phyloP scores from a whole-genome alignment of 140 eudicot species.

The Anethum foeniculum region DNA sequence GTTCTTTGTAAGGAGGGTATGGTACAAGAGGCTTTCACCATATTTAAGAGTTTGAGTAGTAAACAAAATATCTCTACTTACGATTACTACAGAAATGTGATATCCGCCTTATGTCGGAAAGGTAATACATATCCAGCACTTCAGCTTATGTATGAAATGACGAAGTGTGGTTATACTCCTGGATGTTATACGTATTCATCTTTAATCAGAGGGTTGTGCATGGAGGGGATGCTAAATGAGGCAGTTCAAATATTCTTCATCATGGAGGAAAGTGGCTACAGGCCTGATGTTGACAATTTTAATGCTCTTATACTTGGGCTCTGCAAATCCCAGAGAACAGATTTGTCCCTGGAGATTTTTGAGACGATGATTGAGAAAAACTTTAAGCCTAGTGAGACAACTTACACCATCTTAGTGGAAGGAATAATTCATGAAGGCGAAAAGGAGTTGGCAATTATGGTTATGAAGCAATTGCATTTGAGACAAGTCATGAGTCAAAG shows the following conservation, averaged over 20 bases:
- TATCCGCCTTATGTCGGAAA: conserved; percentile 60
- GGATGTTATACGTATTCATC: conserved; percentile 57
- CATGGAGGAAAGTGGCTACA: conserved; percentile 57
- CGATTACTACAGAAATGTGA: conserved; percentile 48
- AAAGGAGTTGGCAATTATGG: conserved; percentile 49
- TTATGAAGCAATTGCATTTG: conserved; percentile 45
- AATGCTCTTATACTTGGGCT: conserved; percentile 72
- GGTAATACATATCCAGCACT: conserved; percentile 76
- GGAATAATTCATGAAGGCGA: conserved; percentile 59
- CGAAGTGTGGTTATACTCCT: conserved; percentile 49
- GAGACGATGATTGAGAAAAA: conserved; percentile 65
- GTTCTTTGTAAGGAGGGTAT: conserved; percentile 50
- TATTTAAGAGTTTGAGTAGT: conserved; percentile 46
- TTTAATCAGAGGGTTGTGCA: conserved; percentile 66
- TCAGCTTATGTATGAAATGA: conserved; percentile 67
- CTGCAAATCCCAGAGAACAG: conserved; percentile 63
- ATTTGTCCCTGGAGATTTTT: conserved; percentile 48
- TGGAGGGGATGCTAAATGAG: conserved; percentile 54
- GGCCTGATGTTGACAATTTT: conserved; percentile 54
- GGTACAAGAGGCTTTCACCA: conserved; percentile 76
- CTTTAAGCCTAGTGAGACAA: conserved; percentile 63
- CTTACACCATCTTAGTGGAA: conserved; percentile 63
- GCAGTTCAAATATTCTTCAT: conserved; percentile 49
- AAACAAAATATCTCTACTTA: conserved; percentile 42
- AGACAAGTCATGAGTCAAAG: conserved; percentile 43